A percentile compares a stretch with the other conserved stretches of the same genome.
These are phyloP conservation scores for Hyphopichia buzzinii DNA, from an alignment of 1,139 yeast species.

Conservation along the genomic window DNA sequence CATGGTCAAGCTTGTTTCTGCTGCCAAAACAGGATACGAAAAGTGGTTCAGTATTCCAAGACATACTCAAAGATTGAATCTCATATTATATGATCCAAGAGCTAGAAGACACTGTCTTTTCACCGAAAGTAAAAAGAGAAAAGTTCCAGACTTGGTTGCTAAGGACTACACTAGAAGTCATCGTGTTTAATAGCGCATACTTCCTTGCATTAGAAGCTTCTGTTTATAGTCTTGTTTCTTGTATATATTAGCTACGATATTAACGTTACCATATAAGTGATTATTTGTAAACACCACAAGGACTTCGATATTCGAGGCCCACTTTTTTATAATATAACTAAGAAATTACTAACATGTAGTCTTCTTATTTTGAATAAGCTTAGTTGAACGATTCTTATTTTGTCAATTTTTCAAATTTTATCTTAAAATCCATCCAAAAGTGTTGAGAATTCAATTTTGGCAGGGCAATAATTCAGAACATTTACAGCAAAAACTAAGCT, in stretches of 20 bases:
- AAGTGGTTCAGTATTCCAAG: conserved; percentile 82
- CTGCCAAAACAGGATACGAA: conserved; percentile 85
- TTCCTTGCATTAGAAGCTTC: conserved; percentile 1
- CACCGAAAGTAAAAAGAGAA: conserved; percentile 83
- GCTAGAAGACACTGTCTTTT: conserved; percentile 77
- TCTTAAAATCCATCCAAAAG: too few relatives aligned
- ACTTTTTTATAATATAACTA: too few relatives aligned
- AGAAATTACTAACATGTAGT: too few relatives aligned
- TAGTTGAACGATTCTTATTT: too few relatives aligned
- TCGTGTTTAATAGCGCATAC: conserved; percentile 9
- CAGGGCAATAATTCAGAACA: too few relatives aligned
- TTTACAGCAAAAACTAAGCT: too few relatives aligned
- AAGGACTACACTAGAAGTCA: conserved; percentile 60
- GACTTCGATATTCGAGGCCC: too few relatives aligned
- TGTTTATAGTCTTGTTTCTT: conserved; percentile 2
- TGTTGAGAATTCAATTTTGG: too few relatives aligned
- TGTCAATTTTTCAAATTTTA: too few relatives aligned
- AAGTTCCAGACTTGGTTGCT: conserved; percentile 62
- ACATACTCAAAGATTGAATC: conserved; percentile 73
- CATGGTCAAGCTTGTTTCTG: conserved; percentile 62
- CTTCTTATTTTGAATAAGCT: too few relatives aligned
- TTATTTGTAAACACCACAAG: too few relatives aligned
- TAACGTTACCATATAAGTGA: too few relatives aligned
- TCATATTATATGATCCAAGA: conserved; percentile 85
- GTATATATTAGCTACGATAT: conserved; percentile 5